Conservation (phyloP, 2,329 filamentous ascomycete genomes). For the Clarireedia monteithiana region DNA sequence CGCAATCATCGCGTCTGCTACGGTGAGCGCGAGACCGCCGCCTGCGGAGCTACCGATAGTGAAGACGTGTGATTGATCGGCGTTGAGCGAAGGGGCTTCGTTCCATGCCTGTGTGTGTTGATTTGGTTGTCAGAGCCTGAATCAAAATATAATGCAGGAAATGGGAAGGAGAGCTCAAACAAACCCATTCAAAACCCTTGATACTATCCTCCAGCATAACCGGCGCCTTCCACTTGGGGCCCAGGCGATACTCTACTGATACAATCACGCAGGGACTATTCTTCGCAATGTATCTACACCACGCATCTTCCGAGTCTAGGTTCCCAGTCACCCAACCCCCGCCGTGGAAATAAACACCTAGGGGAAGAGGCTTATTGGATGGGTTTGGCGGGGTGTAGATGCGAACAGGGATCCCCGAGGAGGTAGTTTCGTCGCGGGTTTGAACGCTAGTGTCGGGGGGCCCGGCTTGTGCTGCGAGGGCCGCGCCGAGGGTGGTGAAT, state of each 20-base stretch:
- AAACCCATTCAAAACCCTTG: neutral
- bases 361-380: slow-evolving; percentile 28
- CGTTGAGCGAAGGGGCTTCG: slow-evolving; percentile 11
- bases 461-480: slow-evolving; percentile 12
- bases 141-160: neutral
- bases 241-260: slow-evolving; percentile 46
- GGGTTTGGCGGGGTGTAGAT: slow-evolving; percentile 19
- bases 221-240: neutral
- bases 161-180: neutral
- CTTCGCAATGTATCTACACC: slow-evolving; percentile 46
- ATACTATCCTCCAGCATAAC: slow-evolving; percentile 2
- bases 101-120: slow-evolving; percentile 12
- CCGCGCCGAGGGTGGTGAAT: slow-evolving; percentile 10
- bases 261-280: slow-evolving; percentile 44
- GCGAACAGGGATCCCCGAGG: slow-evolving; percentile 18
- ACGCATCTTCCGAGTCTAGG: slow-evolving; percentile 54
- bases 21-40: slow-evolving; percentile 15
- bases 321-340: slow-evolving; percentile 53
- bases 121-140: neutral
- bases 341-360: slow-evolving; percentile 49
- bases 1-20: neutral
- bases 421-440: slow-evolving; percentile 10
- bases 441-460: slow-evolving; percentile 13
- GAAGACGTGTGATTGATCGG: slow-evolving; percentile 13
- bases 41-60: slow-evolving; percentile 22